Base-by-base conservation (phyloP, 129 eudicot species). In the Tagetes erecta region DNA sequence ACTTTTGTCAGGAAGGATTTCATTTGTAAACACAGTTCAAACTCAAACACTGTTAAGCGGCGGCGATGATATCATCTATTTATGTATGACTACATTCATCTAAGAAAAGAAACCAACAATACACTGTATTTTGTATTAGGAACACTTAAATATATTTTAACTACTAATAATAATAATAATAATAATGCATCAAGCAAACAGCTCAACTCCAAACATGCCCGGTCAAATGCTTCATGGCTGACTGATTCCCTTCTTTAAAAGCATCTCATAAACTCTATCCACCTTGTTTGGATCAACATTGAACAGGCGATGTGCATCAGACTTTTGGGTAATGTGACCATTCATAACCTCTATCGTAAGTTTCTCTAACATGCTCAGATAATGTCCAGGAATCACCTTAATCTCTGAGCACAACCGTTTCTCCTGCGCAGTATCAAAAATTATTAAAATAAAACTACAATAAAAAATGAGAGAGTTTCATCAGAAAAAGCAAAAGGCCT, bases 251-350 rank as follows among this genome's bases (percentile, higher is more conserved):
- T 91, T 94, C 77, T 76, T 87, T 45, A 88, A 63, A 75, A 91
- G 88, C 96, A 91, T 94, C 52, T 91, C 99, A 50, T 91, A 94
- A 36, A 94, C 93, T 79, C 84, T 82, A 77, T 94, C 99, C 74
- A 91, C 96, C 86, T 94, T 94, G 75, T 38, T 74, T 31, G 97
- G 93, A 47, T 94, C 97, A 45, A 91, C 99, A 65, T 87, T 84
- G 60, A 94, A 88, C 80, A 90, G 71, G 13, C 84, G 81, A 82
- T 91, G 87, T 5, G 97, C 97, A 77, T 94, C 98, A 2, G 97
- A 74, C 80, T 86, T 94, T 56, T 86, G 84, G 35, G 84, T 58
- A 39, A 94, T 56, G 35, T 78, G 86, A 5, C 98, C 98, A 51
- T 81, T 91, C 55, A 94, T 60, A 41, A 88, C 74, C 81, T 84